Conservation (phyloP, 2,329 filamentous ascomycete species). For the Dothideomycetes sp. region DNA sequence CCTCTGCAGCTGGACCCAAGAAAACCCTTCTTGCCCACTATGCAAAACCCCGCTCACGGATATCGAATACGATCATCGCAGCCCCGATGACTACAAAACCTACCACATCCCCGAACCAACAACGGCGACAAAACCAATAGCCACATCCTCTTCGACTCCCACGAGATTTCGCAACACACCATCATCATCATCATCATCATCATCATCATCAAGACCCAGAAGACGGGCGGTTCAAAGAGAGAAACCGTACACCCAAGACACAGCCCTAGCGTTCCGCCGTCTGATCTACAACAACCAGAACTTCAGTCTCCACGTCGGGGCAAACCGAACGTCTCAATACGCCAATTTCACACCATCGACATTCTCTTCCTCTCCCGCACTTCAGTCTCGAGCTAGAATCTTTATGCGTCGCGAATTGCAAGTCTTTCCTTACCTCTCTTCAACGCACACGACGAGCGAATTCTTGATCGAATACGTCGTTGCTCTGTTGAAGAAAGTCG, state of each 20-base stretch:
- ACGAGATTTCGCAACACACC: constrained; percentile 1
- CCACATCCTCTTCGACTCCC: not conserved
- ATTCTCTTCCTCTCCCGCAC: constrained; percentile 54
- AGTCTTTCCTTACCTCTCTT: constrained; percentile 66
- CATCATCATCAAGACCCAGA: not conserved
- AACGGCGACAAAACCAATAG: constrained; percentile 12
- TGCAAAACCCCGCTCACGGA: constrained; percentile 51
- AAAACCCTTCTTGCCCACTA: constrained; percentile 65
- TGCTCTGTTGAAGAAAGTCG: constrained; percentile 71
- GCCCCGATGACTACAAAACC: constrained; percentile 46
- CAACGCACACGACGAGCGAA: constrained; percentile 53
- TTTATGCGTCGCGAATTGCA: constrained; percentile 79
- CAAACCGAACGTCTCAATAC: constrained; percentile 69
- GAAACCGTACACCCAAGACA: constrained; percentile 15
- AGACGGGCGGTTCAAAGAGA: not conserved
- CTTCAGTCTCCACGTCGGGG: constrained; percentile 74
- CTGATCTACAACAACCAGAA: constrained; percentile 63
- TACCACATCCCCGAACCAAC: constrained; percentile 41
- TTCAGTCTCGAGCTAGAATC: constrained; percentile 66
- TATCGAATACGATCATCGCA: constrained; percentile 57
- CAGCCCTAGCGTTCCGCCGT: constrained; percentile 52
- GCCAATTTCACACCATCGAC: constrained; percentile 59
- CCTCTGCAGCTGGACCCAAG: constrained; percentile 70
- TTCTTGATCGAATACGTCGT: constrained; percentile 81
- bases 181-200: not conserved